Base-by-base conservation (phyloP, 306 rosid species). In the Gleditsia sinensis region DNA sequence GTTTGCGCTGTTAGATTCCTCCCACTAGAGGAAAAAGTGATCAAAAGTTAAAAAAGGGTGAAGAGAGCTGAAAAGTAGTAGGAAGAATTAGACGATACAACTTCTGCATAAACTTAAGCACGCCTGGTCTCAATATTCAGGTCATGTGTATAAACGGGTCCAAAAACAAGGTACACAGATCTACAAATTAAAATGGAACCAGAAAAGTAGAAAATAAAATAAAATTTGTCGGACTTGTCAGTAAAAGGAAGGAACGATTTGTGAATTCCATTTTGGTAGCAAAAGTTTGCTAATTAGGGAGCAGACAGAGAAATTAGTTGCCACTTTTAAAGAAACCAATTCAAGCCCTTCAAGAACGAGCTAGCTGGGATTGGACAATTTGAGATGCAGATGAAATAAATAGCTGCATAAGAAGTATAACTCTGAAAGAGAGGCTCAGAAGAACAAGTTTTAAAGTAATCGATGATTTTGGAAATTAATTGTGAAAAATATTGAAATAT, bases 1-100 rank as follows among this genome's bases (percentile, higher is more conserved):
- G n/a, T n/a, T n/a, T n/a, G n/a, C n/a, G n/a, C n/a, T n/a, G n/a
- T 16, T 56, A 57, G 82, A 78, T 80, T 75, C 86, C 78, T 14
- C 28, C 45, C 68, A 50, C 24, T 24, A 46, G 54, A 58, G 80
- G 59, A 69, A 56, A 78, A 78, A 83, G 79, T 32, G 46, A n/a
- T n/a, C n/a, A 7, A 60, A 65, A 59, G 68, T n/a, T n/a, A 4
- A 62, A 14, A 73, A 58, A 73, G 66, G 67, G 17, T 33, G 51
- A 74, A 67, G 61, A 48, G 68, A 65, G 66, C 64, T 30, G 12
- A 23, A 63, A 79, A 75, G 86, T 76, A 55, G 70, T 71, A 34
- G 36, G 69, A 70, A 53, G 62, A 74, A 39, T 56, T 40, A 33
- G 20, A 27, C 68, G 69, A 63, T 48, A 48, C 71, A 72, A 27